These are phyloP conservation scores for Exophiala lecanii-corni DNA, from an alignment of 2,329 filamentous ascomycete genomes.

Conservation along the genomic window DNA sequence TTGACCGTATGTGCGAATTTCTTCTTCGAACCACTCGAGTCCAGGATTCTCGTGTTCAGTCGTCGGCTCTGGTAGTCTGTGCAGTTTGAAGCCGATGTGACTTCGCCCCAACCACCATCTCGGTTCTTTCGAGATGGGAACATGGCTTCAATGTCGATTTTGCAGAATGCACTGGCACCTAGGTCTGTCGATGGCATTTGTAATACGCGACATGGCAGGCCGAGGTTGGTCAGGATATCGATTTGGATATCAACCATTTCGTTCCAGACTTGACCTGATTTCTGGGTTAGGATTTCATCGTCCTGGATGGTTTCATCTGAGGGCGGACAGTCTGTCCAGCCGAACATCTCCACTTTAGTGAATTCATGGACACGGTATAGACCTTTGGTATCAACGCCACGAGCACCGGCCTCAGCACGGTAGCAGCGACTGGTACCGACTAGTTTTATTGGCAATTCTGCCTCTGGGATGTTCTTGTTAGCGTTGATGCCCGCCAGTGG, in stretches of 20 bases:
- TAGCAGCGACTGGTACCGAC: conserved; percentile 91
- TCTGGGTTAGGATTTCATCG: conserved; percentile 17
- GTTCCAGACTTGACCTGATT: conserved; percentile 58
- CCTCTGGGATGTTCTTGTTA: conserved; percentile 60
- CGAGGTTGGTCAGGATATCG: conserved; percentile 71
- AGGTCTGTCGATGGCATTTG: conserved; percentile 90
- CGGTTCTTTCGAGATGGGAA: conserved; percentile 69
- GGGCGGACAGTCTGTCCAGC: conserved; percentile 67
- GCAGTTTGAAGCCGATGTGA: conserved; percentile 85
- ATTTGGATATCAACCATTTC: conserved; percentile 85
- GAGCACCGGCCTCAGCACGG: conserved; percentile 85
- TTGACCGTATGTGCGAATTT: conserved; percentile 87
- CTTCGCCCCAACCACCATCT: conserved; percentile 82
- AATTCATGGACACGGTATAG: conserved; percentile 97
- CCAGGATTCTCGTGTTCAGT: conserved; percentile 68
- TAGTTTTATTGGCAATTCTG: conserved; percentile 68
- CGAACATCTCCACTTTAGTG: conserved; percentile 97
- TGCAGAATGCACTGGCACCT: conserved; percentile 79
- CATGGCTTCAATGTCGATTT: conserved; percentile 89
- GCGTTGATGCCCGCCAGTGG: conserved; percentile 89
- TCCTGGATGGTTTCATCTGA: conserved; percentile 17
- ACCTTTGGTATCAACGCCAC: conserved; percentile 87
- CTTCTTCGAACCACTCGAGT: conserved; percentile 47
- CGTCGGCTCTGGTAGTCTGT: conserved; percentile 90
- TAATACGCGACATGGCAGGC: conserved; percentile 78